Conservation (phyloP, 768 basidiomycete genomes). For the Suillus plorans region DNA sequence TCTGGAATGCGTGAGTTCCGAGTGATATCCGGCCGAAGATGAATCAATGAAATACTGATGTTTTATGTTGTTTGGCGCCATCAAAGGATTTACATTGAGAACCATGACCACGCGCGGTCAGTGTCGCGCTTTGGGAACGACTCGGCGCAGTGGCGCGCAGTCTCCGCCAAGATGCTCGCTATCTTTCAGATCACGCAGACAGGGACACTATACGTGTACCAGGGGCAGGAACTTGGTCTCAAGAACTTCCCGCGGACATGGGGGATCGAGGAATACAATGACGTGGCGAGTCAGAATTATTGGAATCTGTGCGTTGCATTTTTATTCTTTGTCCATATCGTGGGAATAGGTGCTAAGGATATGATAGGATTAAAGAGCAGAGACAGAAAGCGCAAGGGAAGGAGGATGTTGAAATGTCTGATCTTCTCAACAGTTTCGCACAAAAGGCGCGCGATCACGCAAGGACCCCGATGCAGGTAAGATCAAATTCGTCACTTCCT, state of each 20-base stretch:
- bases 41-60: background rate
- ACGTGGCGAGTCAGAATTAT: constrained; percentile 60
- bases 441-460: constrained; percentile 72
- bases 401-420: constrained; percentile 57
- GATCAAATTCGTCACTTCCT: constrained; percentile 7
- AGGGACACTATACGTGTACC: constrained; percentile 72
- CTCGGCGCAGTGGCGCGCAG: constrained; percentile 49
- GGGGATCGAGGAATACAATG: constrained; percentile 74
- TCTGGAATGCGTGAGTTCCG: constrained; percentile 60
- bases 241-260: constrained; percentile 61
- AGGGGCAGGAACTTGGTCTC: constrained; percentile 73
- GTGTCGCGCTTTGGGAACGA: constrained; percentile 72
- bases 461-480: constrained; percentile 66
- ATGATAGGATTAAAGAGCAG: constrained; percentile 38
- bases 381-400: constrained; percentile 31
- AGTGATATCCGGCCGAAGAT: background rate
- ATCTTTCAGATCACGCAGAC: constrained; percentile 59
- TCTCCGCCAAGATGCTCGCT: constrained; percentile 65
- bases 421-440: constrained; percentile 55
- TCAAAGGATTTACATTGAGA: constrained; percentile 61
- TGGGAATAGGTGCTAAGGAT: constrained; percentile 2
- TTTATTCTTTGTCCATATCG: background rate
- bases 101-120: constrained; percentile 65
- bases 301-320: constrained; percentile 49
- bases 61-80: constrained; percentile 1